phyloP scores from a whole-genome alignment of 768 basidiomycete genomes.

The Tulasnella sp. region DNA sequence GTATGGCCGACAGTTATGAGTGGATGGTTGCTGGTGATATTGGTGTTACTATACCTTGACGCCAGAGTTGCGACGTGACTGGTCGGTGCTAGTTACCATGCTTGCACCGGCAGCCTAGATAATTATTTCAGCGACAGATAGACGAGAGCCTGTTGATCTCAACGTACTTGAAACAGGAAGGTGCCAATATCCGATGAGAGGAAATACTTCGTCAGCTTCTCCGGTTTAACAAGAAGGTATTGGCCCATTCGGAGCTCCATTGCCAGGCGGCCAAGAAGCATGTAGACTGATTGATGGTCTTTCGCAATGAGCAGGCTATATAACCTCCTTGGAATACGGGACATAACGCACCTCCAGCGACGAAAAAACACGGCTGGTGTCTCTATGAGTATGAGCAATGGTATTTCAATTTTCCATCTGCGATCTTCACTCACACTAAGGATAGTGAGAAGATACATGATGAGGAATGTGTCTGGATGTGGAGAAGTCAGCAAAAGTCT shows the following conservation, averaged over 20 bases:
- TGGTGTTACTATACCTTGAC: slow-evolving; percentile 26
- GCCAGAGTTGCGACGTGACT: slow-evolving; percentile 25
- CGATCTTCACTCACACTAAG: slow-evolving; percentile 38
- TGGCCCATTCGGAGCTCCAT: slow-evolving; percentile 37
- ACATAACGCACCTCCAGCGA: slow-evolving; percentile 40
- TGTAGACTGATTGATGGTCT: slow-evolving; percentile 37
- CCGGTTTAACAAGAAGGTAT: slow-evolving; percentile 40
- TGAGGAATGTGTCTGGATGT: slow-evolving; percentile 35
- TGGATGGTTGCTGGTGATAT: too few relatives aligned
- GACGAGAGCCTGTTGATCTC: not conserved
- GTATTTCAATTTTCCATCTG: not conserved
- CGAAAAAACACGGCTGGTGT: slow-evolving; percentile 59
- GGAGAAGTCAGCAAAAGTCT: too few relatives aligned
- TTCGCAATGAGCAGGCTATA: too few relatives aligned
- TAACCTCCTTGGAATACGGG: too few relatives aligned
- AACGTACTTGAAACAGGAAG: slow-evolving; percentile 49
- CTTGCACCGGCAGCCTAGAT: slow-evolving; percentile 40
- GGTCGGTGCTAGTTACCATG: slow-evolving; percentile 35
- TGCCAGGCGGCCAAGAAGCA: slow-evolving; percentile 56
- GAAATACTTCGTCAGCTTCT: slow-evolving; percentile 46
- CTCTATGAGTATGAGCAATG: not conserved
- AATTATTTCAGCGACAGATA: slow-evolving; percentile 1
- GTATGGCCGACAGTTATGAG: too few relatives aligned
- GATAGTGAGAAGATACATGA: slow-evolving; percentile 49
- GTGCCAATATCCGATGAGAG: slow-evolving; percentile 53